Conservation (phyloP, 805 yeast genomes). For the Zygoascus ofunaensis region DNA sequence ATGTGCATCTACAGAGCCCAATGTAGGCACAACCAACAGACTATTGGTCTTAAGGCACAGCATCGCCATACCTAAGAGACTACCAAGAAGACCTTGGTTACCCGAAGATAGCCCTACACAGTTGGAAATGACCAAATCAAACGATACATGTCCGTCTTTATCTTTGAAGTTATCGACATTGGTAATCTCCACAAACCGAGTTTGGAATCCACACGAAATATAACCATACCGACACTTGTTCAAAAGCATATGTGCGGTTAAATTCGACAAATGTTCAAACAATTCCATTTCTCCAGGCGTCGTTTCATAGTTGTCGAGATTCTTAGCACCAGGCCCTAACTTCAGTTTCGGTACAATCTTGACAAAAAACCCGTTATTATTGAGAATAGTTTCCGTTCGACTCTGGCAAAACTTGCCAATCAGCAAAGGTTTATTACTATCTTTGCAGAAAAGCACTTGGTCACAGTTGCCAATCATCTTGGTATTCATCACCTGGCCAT, state of each 20-base stretch:
- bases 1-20: neutral
- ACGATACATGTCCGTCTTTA: neutral
- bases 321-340: neutral
- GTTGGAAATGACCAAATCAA: neutral
- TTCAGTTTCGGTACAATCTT: neutral
- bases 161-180: neutral
- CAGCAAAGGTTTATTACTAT: neutral
- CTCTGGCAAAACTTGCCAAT: neutral
- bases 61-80: neutral
- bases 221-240: slow-evolving; percentile 19
- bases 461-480: slow-evolving; percentile 1
- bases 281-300: neutral
- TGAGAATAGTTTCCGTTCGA: neutral
- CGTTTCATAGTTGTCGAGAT: neutral
- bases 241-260: slow-evolving; percentile 14
- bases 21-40: neutral
- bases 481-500: neutral
- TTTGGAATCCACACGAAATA: slow-evolving; percentile 12
- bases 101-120: neutral
- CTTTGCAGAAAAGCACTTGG: neutral
- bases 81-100: neutral
- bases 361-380: neutral
- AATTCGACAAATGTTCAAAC: slow-evolving; percentile 6
- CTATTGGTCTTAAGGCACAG: neutral
- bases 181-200: slow-evolving; percentile 15